Evolutionary conservation across 1,284 basidiomycete genomes (phyloP).

Genomic region (Coniferiporia weirii): DNA sequence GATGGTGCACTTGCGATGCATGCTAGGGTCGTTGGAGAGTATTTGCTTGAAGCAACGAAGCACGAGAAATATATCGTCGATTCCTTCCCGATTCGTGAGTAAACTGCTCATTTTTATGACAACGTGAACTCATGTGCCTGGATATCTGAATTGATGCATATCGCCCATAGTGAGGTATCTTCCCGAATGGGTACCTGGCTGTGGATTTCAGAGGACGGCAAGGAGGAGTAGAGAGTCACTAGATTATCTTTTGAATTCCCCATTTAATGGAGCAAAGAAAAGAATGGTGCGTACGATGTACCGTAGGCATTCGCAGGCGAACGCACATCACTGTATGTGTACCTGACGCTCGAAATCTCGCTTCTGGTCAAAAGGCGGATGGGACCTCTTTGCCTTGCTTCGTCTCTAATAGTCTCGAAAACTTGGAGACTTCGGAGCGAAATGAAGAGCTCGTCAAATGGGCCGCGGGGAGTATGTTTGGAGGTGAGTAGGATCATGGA

Average conservation of each 20-base stretch:
- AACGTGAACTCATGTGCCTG: too few relatives aligned
- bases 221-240: constrained; percentile 10
- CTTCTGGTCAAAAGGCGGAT: background rate
- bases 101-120: constrained; percentile 2
- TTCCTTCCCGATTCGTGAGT: constrained; percentile 10
- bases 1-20: too few relatives aligned
- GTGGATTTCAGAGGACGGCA: constrained; percentile 12
- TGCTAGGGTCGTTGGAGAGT: too few relatives aligned
- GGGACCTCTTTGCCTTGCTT: background rate
- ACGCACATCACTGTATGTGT: too few relatives aligned
- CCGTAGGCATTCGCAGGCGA: too few relatives aligned
- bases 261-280: background rate
- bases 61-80: constrained; percentile 3
- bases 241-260: background rate
- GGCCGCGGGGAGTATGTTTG: constrained; percentile 2
- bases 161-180: constrained; percentile 13
- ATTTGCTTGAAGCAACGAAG: too few relatives aligned
- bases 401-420: constrained; percentile 4
- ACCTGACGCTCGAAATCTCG: too few relatives aligned
- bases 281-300: background rate
- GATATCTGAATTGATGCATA: too few relatives aligned
- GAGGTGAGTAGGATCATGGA: background rate
- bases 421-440: background rate
- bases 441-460: constrained; percentile 1
- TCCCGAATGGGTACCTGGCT: constrained; percentile 18